Evolutionary conservation across 306 rosid genomes (phyloP), one percentile per base, ranked within the genome.

Genomic region (Quillaja saponaria): DNA sequence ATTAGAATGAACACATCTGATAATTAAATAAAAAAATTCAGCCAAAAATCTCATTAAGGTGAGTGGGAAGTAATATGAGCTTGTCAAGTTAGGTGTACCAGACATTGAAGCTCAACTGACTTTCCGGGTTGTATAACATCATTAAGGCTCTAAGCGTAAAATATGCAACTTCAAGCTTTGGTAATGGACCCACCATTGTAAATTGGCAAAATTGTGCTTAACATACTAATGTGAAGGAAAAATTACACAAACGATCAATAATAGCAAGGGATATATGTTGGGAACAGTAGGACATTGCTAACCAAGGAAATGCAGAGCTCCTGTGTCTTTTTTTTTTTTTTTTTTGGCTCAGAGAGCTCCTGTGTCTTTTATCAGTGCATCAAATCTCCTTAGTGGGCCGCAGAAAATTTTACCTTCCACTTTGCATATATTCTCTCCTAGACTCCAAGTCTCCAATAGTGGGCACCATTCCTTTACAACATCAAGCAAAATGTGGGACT

Each of bases 361-460:
- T n/a, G n/a, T n/a, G n/a, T n/a, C n/a, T n/a, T n/a, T 25, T 25
- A 25, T 25, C 25, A 51, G 18, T 31, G 64, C 50, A 15, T 31
- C 16, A 33, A 40, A 60, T 33, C 62, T 42, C 13, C 15, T 28
- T 9, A 31, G 69, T 58, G 76, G 64, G 65, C 38, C 78, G 71
- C 46, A 37, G 42, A 63, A 58, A 65, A 39, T 48, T 12, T 65
- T 63, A 33, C 55, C 37, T 64, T 80, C 73, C 63, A 63, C 68
- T 78, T 70, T 76, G 83, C 74, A 86, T 71, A 70, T 78, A 70
- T 82, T 78, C 86, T 49, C 55, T 49, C 17, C 31, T n/a, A 17
- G 67, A 68, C 60, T 40, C 71, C 48, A 57, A 17, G 67, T 65
- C 60, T 40, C 71, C 48, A 57, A 53, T 57, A 17, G 52, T 33